Evolutionary conservation across 78 protist species (phyloP), one percentile per base, ranked within the genome.

Genomic region (Speleostelium caveatum): DNA sequence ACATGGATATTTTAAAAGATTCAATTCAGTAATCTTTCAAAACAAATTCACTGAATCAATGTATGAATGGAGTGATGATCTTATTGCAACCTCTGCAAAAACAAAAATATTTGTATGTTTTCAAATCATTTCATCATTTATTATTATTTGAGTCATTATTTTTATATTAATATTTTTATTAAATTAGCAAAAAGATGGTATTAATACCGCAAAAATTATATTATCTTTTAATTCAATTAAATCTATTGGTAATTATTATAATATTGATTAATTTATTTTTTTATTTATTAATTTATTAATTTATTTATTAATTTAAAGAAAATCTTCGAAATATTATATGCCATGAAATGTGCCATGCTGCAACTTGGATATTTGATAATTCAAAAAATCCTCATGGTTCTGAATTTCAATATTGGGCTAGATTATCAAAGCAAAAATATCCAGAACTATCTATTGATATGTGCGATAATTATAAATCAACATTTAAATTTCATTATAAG

Each of bases 341-440:
- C 14, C 91, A 83, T 69, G 78, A 83, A 42, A 83, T 83, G 91
- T 83, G 91, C 60, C 91, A 83, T 45, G 91, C 72, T 24, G 91
- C 91, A 12, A 69, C 79, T n/a, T 83, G 91, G 91, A 42, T 83
- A 42, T 69, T 83, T 45, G 72, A 83, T 45, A 59, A 59, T 24
- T 19, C 36, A n/a, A 83, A 39, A 5, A 74, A 53, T 24, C 36
- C 91, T 36, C 91, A 83, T 59, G 78, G 79, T 3, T 24, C 41
- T 6, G 78, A 83, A 59, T 83, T 83, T 60, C 56, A 69, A 39
- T 83, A 55, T 59, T 83, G 91, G 91, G 79, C 61, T 12, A 73
- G 91, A 65, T 32, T 69, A 1, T 67, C 80, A 30, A 60, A 55
- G 22, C 7, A 42, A 5, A 26, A 38, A 17, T 83, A 83, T 60